These are phyloP conservation scores for Cystobasidium sp. DNA, from an alignment of 1,284 basidiomycete genomes.

Conservation along the genomic window DNA sequence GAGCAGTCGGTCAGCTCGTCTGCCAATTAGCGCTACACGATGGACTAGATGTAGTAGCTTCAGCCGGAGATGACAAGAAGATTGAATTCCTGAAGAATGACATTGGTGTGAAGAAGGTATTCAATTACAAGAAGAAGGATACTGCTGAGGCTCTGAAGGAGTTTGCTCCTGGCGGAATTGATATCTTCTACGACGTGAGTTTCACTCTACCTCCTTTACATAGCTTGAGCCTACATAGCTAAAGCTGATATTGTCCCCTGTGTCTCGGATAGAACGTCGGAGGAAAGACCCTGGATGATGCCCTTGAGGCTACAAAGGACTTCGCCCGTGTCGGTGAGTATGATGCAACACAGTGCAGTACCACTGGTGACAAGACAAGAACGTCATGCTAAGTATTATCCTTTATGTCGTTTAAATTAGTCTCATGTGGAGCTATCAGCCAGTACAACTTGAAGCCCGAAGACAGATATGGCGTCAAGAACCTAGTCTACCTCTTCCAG, in stretches of 20 bases:
- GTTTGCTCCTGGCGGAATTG: conserved; percentile 40
- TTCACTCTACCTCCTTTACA: background rate
- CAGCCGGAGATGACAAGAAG: conserved; percentile 71
- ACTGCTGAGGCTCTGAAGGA: conserved; percentile 58
- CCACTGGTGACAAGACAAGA: background rate
- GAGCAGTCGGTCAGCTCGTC: conserved; percentile 53
- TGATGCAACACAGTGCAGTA: no score
- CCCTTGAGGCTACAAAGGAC: conserved; percentile 41
- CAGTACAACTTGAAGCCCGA: conserved; percentile 52
- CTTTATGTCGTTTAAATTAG: no score
- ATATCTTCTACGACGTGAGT: conserved; percentile 47
- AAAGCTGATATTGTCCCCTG: background rate
- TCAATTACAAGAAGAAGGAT: conserved; percentile 79
- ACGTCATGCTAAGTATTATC: background rate
- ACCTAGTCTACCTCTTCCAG: conserved; percentile 65
- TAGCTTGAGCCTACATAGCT: background rate
- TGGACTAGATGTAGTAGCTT: conserved; percentile 71
- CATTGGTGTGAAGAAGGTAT: conserved; percentile 76
- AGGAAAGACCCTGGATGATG: conserved; percentile 48
- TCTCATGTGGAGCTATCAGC: conserved; percentile 18
- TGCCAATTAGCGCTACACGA: conserved; percentile 41
- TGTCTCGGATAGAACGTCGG: conserved; percentile 43
- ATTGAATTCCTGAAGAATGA: conserved; percentile 70
- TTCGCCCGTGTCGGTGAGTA: conserved; percentile 44
- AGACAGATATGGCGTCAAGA: conserved; percentile 56